Percentiles rank a stretch among this genome's conserved stretches.
Evolutionary conservation across 2,329 filamentous ascomycete genomes (phyloP).

Genomic region (Ilyonectria mors-panacis): DNA sequence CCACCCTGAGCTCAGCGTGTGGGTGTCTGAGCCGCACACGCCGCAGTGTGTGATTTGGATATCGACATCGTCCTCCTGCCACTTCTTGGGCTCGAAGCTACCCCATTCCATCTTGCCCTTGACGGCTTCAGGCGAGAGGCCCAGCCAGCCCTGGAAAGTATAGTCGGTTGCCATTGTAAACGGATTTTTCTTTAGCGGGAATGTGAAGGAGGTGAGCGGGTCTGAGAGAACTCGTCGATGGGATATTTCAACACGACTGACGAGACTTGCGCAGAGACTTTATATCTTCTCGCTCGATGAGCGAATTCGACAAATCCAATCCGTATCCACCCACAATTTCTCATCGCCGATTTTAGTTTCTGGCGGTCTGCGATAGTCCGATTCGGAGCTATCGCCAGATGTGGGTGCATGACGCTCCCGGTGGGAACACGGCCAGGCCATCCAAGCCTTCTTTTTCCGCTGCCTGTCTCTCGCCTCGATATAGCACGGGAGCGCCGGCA

Average conservation of each 20-base stretch:
- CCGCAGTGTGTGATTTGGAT: constrained; percentile 77
- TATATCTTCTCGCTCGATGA: background rate
- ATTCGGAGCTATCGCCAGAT: background rate
- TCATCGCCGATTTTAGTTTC: constrained; percentile 27
- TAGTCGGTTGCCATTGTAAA: constrained; percentile 21
- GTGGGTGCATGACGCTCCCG: background rate
- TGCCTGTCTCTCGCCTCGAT: too few species aligned
- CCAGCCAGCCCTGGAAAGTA: constrained; percentile 59
- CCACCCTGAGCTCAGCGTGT: constrained; percentile 71
- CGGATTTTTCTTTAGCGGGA: too few species aligned
- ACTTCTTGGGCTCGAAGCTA: constrained; percentile 73
- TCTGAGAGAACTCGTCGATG: constrained; percentile 49
- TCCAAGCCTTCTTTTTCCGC: too few species aligned
- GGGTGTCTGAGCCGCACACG: constrained; percentile 75
- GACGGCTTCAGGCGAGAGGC: constrained; percentile 55
- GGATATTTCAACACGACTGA: background rate
- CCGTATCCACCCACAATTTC: constrained; percentile 35
- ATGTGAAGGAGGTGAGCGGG: background rate
- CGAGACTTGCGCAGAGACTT: background rate
- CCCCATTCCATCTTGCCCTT: constrained; percentile 70
- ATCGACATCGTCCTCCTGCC: constrained; percentile 76
- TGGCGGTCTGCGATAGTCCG: background rate
- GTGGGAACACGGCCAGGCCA: background rate
- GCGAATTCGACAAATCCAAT: constrained; percentile 13
- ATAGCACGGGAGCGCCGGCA: too few species aligned